Evolutionary conservation across 495 filamentous ascomycete species (phyloP), one percentile per base, ranked within the genome.

Genomic region (Podospora appendiculata): DNA sequence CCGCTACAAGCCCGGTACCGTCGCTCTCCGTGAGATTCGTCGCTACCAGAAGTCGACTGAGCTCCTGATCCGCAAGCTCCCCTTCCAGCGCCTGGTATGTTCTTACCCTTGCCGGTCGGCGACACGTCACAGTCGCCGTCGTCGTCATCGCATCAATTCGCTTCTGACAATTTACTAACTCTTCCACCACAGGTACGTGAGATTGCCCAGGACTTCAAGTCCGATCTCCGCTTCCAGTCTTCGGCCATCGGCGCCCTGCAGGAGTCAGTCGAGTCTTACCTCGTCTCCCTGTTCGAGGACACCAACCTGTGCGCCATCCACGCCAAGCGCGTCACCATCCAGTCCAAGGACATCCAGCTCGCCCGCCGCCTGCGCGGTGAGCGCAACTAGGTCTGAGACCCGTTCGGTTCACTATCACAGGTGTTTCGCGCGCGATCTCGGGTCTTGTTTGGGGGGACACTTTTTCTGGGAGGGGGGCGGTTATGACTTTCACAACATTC

Each of bases 1-100:
- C 79, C 86, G 93, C 66, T 99, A 99, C 74, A 99, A 97, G 92
- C 93, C 93, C 71, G 92, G 91, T 91, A 99, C 93, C 80, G 93
- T 99, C 87, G 93, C 93, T 91, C 93, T 99, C 65, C 93, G 93
- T 92, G 93, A 99, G 82, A 99, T 99, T 73, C 94, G 93, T 91
- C 93, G 93, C 70, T 99, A 99, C 86, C 93, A 99, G 85, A 99
- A 99, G 85, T 96, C 90, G 63, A 99, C 93, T 66, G 93, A 99
- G 89, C 92, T 99, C 56, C 76, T 99, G 65, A 99, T 99, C 85
- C 93, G 93, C 85, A 99, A 99, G 89, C 90, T 99, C 64, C 93
- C 93, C 70, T 99, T 99, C 88, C 93, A 99, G 85, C 94, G 93
- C 80, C 82, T 99, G 68, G 93, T 77, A 73, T 68, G 74, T 70